Base-by-base conservation (phyloP, 2,329 filamentous ascomycete genomes). In the Aspergillus persii region DNA sequence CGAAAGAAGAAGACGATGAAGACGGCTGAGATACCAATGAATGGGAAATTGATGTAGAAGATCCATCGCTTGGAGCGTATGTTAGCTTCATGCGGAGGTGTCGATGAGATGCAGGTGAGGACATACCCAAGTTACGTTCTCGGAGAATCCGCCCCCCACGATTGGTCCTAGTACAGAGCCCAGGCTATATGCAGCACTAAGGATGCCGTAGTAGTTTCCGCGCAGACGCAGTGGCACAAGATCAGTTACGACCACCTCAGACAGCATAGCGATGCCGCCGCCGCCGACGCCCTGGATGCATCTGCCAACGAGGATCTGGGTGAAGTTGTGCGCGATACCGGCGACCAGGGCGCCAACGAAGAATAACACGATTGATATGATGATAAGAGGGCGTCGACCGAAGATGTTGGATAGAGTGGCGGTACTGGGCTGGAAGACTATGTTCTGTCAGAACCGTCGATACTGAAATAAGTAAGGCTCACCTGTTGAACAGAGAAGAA, bases 401-500 rank as follows among this genome's bases (percentile, higher is more conserved):
- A 81, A 85, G n/a, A 85, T 74, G 54, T 84, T 77, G 12, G 79
- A 76, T 1, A 84, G 62, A 57, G 84, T 81, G 0, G 80, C 81
- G 47, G 79, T 80, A 0, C 83, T 63, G 0, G 83, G 83, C 57
- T 82, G 81, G 2, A 83, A 61, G 12, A 71, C 60, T 57, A 48
- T 39, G 29, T 57, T 46, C 11, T 15, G 5, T 41, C n/a, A 41
- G 12, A 41, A 15, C 15, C 1, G 36, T 41, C 5, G 12, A n/a
- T 1, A 41, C 5, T 5, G 23, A 3, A 36, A 7, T n/a, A 26
- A 8, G 26, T n/a, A 7, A 36, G 27, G 18, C 30, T 9, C 58
- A 68, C 66, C 82, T 0, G 88, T 86, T 50, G 82, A 85, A 8
- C 85, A 84, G 1, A 91, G 78, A 3, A 90, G 78, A 68, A 89